These are phyloP conservation scores for Phytophthora pluvialis DNA, from an alignment of 352 stramenopile genomes.

Conservation along the genomic window DNA sequence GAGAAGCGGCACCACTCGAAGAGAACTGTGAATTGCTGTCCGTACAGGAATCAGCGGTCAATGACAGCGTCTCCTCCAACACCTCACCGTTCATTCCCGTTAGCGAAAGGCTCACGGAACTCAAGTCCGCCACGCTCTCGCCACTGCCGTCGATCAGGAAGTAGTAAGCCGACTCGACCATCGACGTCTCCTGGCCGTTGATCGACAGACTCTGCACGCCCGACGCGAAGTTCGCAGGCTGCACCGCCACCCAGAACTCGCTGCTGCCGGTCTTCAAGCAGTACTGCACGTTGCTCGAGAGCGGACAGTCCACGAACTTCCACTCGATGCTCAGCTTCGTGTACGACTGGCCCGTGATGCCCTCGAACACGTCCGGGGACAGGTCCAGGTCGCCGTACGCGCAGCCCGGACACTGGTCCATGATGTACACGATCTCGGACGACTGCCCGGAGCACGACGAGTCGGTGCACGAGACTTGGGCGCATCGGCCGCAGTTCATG, in stretches of 20 bases:
- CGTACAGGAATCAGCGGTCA: conserved; percentile 51
- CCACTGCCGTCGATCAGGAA: conserved; percentile 63
- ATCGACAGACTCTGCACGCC: conserved; percentile 63
- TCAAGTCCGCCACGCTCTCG: conserved; percentile 44
- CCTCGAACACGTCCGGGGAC: conserved; percentile 60
- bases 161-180: conserved; percentile 75
- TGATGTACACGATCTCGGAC: conserved; percentile 67
- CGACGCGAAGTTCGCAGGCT: conserved; percentile 61
- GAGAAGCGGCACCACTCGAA: conserved; percentile 16
- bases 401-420: conserved; percentile 72
- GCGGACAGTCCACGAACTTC: conserved; percentile 71
- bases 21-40: conserved; percentile 56
- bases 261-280: conserved; percentile 72
- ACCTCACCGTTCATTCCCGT: conserved; percentile 57
- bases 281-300: conserved; percentile 60
- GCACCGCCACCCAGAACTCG: conserved; percentile 64
- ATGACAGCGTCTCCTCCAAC: conserved; percentile 62
- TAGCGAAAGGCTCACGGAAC: conserved; percentile 50
- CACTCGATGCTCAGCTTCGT: conserved; percentile 60
- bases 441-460: conserved; percentile 42
- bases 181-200: conserved; percentile 55
- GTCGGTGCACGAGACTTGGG: conserved; percentile 58
- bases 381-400: conserved; percentile 60
- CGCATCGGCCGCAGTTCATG: conserved; percentile 58
- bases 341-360: conserved; percentile 59